Evolutionary conservation across 1,139 yeast genomes (phyloP).

Genomic region (Yamadazyma spencermartinsiae): DNA sequence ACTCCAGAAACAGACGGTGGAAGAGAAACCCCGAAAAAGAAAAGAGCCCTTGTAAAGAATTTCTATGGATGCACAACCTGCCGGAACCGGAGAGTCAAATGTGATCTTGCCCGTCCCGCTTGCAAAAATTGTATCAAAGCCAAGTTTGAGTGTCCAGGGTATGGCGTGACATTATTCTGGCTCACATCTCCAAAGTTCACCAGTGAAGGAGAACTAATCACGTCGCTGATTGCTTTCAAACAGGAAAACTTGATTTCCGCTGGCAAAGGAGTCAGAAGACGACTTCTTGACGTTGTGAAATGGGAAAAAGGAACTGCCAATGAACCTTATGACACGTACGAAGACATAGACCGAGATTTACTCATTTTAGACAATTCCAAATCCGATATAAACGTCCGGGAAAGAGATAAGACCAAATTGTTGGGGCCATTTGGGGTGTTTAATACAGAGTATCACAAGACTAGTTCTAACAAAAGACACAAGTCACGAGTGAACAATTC

Average conservation of each 20-base stretch:
- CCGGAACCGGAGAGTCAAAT: conserved; percentile 47
- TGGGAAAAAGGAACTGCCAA: conserved; percentile 45
- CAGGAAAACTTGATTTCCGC: conserved; percentile 21
- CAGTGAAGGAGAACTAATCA: conserved; percentile 16
- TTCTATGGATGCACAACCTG: conserved; percentile 56
- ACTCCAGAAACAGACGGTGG: too few relatives aligned
- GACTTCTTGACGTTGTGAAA: conserved; percentile 74
- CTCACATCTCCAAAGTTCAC: conserved; percentile 53
- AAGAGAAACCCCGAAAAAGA: conserved; percentile 8
- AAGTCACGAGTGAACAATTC: not conserved
- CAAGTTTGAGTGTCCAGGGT: conserved; percentile 74
- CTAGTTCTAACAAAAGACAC: conserved; percentile 3
- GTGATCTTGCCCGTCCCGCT: conserved; percentile 45
- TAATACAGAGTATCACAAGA: conserved; percentile 9
- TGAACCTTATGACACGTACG: conserved; percentile 66
- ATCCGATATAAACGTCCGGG: conserved; percentile 31
- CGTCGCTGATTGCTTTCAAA: conserved; percentile 16
- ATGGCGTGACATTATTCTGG: conserved; percentile 81
- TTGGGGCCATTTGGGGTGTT: conserved; percentile 89
- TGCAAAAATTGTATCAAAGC: conserved; percentile 45
- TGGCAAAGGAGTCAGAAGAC: conserved; percentile 48
- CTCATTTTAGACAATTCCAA: conserved; percentile 59
- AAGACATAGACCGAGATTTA: conserved; percentile 78
- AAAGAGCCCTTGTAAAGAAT: conserved; percentile 32
- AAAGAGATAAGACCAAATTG: conserved; percentile 51